Conservation (phyloP, 371 early-diverging fungal genomes). For the Rhizomucor pusillus region DNA sequence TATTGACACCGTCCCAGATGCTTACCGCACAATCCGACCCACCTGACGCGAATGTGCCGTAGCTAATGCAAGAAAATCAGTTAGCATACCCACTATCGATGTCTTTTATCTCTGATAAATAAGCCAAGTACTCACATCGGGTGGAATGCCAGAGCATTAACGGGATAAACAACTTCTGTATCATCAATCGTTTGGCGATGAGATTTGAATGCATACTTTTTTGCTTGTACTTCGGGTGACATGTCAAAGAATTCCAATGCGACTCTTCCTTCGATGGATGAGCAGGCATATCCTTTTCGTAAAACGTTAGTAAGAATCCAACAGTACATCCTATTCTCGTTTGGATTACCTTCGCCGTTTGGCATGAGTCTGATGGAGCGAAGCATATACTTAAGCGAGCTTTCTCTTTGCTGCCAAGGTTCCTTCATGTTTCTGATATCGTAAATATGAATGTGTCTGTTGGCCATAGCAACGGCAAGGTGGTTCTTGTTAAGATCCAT, state of each 20-base stretch:
- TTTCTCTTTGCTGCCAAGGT: conserved; percentile 74
- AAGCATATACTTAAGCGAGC: conserved; percentile 82
- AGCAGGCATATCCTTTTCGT: conserved; percentile 68
- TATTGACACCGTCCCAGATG: conserved; percentile 91
- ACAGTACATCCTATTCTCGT: neutral
- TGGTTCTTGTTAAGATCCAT: conserved; percentile 70
- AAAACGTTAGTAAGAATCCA: neutral
- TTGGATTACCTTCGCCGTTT: conserved; percentile 60
- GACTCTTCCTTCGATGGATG: conserved; percentile 93
- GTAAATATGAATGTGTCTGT: conserved; percentile 75
- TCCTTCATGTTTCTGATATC: conserved; percentile 80
- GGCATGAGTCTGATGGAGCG: conserved; percentile 80
- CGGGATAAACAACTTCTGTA: conserved; percentile 89
- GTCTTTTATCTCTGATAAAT: neutral
- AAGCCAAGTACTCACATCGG: conserved; percentile 61
- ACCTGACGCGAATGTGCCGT: conserved; percentile 94
- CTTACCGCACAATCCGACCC: conserved; percentile 92
- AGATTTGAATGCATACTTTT: conserved; percentile 95
- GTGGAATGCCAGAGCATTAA: conserved; percentile 91
- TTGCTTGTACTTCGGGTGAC: conserved; percentile 57
- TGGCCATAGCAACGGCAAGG: conserved; percentile 83
- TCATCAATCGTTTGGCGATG: conserved; percentile 80
- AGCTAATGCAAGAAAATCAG: conserved; percentile 30
- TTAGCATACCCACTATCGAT: neutral
- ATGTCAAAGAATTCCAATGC: conserved; percentile 91